Percentiles rank a stretch among this genome's conserved stretches.
Evolutionary conservation across 306 rosid genomes (phyloP).

Genomic region (Prunus mira): DNA sequence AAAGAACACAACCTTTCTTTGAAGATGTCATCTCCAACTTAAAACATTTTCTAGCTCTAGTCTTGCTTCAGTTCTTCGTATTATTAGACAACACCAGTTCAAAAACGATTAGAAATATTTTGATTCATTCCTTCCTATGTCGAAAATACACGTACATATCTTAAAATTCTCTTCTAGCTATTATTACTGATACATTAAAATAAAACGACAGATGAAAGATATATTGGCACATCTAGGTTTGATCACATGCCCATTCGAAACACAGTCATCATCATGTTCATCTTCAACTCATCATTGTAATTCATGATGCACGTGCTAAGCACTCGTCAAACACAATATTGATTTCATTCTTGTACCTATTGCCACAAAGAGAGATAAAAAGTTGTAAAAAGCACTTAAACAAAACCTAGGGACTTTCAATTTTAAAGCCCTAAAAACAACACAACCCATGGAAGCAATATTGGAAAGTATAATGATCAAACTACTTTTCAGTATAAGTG

Average conservation of each 20-base stretch:
- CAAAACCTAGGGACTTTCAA: background rate
- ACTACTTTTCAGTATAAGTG: background rate
- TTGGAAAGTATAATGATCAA: constrained; percentile 18
- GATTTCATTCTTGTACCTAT: background rate
- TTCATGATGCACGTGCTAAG: constrained; percentile 11
- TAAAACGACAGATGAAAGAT: background rate
- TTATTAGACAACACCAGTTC: too few species aligned
- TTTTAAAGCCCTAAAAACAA: background rate
- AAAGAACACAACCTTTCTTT: background rate
- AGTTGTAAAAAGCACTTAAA: background rate
- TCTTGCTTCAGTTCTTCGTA: too few species aligned
- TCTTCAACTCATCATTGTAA: background rate
- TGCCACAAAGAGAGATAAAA: background rate
- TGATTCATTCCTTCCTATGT: too few species aligned
- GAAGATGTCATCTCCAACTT: background rate
- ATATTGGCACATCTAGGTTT: background rate
- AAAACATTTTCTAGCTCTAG: background rate
- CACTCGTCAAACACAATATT: constrained; percentile 4
- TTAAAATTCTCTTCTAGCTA: background rate
- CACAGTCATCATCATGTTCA: background rate
- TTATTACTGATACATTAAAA: background rate
- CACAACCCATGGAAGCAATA: background rate
- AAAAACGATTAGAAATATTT: too few species aligned
- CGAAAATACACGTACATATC: background rate
- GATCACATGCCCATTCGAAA: too few species aligned